These are phyloP conservation scores for Uncinocarpus reesii DNA, from an alignment of 2,329 filamentous ascomycete species.

Conservation along the genomic window DNA sequence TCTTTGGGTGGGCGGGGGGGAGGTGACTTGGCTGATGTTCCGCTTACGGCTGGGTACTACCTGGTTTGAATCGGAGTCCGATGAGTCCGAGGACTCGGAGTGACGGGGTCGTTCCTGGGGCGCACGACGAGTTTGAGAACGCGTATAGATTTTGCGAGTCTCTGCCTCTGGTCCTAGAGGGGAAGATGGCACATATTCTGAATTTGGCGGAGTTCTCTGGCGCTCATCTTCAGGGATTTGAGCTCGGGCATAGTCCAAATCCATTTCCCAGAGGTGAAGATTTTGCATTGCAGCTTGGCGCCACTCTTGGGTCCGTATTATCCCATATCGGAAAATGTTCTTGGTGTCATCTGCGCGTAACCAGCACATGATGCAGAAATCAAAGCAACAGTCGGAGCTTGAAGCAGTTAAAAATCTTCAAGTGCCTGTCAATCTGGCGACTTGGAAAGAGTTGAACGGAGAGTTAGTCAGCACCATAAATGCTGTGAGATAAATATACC, in stretches of 20 bases:
- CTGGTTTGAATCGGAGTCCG: conserved; percentile 17
- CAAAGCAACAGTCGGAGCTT: too few species aligned
- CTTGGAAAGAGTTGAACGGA: too few species aligned
- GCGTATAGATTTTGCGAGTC: conserved; percentile 17
- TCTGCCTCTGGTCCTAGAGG: conserved; percentile 13
- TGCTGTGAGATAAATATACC: too few species aligned
- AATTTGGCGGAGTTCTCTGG: conserved; percentile 16
- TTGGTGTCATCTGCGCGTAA: too few species aligned
- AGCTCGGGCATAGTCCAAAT: conserved; percentile 17
- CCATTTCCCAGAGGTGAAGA: conserved; percentile 19
- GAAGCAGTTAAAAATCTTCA: too few species aligned
- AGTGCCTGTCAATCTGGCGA: too few species aligned
- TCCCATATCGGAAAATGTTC: too few species aligned
- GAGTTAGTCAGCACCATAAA: too few species aligned
- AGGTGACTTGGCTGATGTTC: conserved; percentile 19
- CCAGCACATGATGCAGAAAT: too few species aligned
- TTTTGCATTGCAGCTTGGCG: conserved; percentile 15
- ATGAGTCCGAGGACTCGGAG: conserved; percentile 10
- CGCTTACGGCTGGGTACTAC: conserved; percentile 19
- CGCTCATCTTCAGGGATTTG: conserved; percentile 19
- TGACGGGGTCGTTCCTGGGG: conserved; percentile 9
- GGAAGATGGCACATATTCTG: conserved; percentile 20
- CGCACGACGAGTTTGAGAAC: conserved; percentile 18
- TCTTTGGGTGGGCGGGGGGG: conserved; percentile 12
- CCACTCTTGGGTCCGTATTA: too few species aligned